Base-by-base conservation (phyloP, 2,329 filamentous ascomycete genomes). In the Aspergillus phoenicis region DNA sequence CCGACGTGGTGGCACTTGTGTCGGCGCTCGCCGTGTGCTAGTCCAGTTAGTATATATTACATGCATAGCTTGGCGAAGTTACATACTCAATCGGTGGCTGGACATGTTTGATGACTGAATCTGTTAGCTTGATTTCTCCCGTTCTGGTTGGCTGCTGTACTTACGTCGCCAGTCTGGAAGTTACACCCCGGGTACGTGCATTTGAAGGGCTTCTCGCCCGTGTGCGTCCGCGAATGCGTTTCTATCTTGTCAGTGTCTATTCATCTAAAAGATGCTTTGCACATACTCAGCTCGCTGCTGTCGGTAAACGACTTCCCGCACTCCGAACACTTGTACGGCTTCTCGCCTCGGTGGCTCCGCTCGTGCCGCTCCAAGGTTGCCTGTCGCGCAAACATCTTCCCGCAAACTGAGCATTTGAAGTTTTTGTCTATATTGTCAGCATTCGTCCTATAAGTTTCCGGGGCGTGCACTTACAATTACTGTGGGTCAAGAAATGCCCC, bases 101-200 rank as follows among this genome's bases (percentile, higher is more conserved):
- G 77, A 79, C 77, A 79, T 79, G 60, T 79, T 79, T 6, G 77
- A 79, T 22, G 77, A 80, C 77, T 79, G 49, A 15, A 28, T 13
- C n/a, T 38, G 49, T 64, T 59, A 59, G 59, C 17, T 45, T 26
- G 75, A 77, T 73, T 76, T 41, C n/a, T 20, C 26, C 8, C 28
- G 62, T 36, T 61, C 39, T 52, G 20, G 39, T 1, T 48, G 20
- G 47, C 39, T 48, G n/a, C 39, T 48, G n/a, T 28, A 66, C 75
- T 69, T 70, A 79, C 77, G 69, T 80, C 77, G 55, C 77, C 77
- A 5, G 77, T 80, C 53, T 78, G 72, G 55, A 80, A 80, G 45
- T 70, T 75, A 57, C 77, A 80, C 22, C 77, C 77, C 8, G 77
- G 77, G 62, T 69, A 77, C 5, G 71, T 77, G 63, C 77, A 79